Conservation (phyloP, 805 yeast species). For the Starmerella bombi region DNA sequence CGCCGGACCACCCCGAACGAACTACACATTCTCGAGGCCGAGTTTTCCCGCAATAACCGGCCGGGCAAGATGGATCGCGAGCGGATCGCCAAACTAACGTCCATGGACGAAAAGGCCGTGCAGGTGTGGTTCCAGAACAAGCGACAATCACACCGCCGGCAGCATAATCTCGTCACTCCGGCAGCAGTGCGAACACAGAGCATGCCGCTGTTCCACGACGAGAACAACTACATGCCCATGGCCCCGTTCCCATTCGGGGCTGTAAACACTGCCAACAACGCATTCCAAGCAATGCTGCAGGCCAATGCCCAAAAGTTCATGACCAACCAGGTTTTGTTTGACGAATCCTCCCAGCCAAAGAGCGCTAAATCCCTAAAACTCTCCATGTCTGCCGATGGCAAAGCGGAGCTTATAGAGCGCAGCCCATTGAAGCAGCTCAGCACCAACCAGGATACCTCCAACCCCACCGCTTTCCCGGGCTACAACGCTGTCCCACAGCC, state of each 20-base stretch:
- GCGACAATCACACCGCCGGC: slow-evolving; percentile 54
- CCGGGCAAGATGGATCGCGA: slow-evolving; percentile 68
- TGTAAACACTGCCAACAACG: background rate
- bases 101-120: slow-evolving; percentile 94
- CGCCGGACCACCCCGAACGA: slow-evolving; percentile 89
- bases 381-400: slow-evolving; percentile 31
- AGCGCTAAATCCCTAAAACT: slow-evolving; percentile 21
- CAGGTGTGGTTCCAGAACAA: slow-evolving; percentile 98
- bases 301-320: background rate
- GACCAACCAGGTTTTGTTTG: background rate
- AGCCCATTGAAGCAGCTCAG: slow-evolving; percentile 19
- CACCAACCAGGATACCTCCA: slow-evolving; percentile 1
- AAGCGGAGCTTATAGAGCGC: slow-evolving; percentile 28
- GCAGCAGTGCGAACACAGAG: slow-evolving; percentile 13
- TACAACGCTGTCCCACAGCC: slow-evolving; percentile 2
- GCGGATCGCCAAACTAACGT: slow-evolving; percentile 65
- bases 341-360: background rate
- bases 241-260: background rate
- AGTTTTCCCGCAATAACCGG: slow-evolving; percentile 62
- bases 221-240: slow-evolving; percentile 4
- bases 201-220: slow-evolving; percentile 15
- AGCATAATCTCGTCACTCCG: slow-evolving; percentile 8
- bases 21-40: slow-evolving; percentile 63
- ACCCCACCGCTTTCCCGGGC: slow-evolving; percentile 4
- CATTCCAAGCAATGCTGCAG: background rate